Conservation (phyloP, 768 basidiomycete species). For the Suillus spraguei region DNA sequence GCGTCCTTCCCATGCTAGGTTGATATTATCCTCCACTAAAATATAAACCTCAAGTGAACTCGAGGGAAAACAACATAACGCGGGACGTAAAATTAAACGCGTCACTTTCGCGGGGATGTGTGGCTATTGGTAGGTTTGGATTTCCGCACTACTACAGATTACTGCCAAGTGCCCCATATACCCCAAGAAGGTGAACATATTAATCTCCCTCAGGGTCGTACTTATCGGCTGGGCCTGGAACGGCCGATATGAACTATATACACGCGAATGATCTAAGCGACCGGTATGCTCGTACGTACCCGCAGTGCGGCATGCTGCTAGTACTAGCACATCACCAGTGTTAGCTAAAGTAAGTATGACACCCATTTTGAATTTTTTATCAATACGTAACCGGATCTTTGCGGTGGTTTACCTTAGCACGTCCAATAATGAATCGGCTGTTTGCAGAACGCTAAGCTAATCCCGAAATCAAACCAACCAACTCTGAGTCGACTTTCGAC, state of each 20-base stretch:
- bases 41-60: neutral
- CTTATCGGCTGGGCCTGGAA: slow-evolving; percentile 8
- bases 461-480: no score
- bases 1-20: neutral
- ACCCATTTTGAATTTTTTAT: neutral
- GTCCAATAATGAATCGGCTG: neutral
- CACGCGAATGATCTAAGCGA: neutral
- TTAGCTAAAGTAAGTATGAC: neutral
- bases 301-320: neutral
- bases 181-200: slow-evolving; percentile 3
- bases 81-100: slow-evolving; percentile 7
- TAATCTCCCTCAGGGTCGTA: slow-evolving; percentile 3
- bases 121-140: neutral
- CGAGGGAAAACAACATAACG: neutral
- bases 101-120: slow-evolving; percentile 5
- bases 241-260: neutral
- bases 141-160: slow-evolving; percentile 5
- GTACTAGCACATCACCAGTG: neutral
- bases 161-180: neutral
- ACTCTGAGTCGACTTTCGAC: no score
- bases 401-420: neutral
- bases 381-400: neutral
- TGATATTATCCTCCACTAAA: neutral
- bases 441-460: neutral
- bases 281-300: neutral